Evolutionary conservation across 768 basidiomycete species (phyloP).

Genomic region (Psilocybe cubensis): DNA sequence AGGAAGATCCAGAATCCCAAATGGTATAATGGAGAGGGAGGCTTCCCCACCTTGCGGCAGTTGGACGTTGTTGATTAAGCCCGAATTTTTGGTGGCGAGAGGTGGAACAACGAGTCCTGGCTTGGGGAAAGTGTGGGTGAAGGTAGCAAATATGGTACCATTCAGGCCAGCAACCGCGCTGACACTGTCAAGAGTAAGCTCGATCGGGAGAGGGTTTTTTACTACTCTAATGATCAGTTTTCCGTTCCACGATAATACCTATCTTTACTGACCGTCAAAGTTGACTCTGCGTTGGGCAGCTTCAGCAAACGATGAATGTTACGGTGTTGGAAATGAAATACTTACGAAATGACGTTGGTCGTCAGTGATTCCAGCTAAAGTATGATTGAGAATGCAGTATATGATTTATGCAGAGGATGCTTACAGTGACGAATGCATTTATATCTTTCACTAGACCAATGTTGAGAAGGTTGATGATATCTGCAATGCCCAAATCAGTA

Average conservation of each 20-base stretch:
- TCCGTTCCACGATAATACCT: not conserved
- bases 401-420: slow-evolving; percentile 15
- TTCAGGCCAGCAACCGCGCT: slow-evolving; percentile 50
- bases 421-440: slow-evolving; percentile 42
- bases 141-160: slow-evolving; percentile 57
- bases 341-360: slow-evolving; percentile 40
- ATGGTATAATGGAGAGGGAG: slow-evolving; percentile 58
- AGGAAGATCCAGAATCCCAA: slow-evolving; percentile 54
- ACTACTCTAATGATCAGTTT: slow-evolving; percentile 24
- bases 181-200: slow-evolving; percentile 48
- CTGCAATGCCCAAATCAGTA: slow-evolving; percentile 9
- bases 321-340: not conserved
- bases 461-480: slow-evolving; percentile 41
- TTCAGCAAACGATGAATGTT: not conserved
- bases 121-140: slow-evolving; percentile 57
- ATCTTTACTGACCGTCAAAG: slow-evolving; percentile 34
- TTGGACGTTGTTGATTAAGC: slow-evolving; percentile 55
- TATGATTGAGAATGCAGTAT: not conserved
- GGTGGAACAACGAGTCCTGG: slow-evolving; percentile 58
- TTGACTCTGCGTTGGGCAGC: slow-evolving; percentile 27
- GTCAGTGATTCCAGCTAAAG: slow-evolving; percentile 38
- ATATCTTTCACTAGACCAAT: slow-evolving; percentile 44
- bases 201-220: slow-evolving; percentile 47
- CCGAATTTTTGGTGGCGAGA: slow-evolving; percentile 58
- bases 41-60: slow-evolving; percentile 54